Conservation (phyloP, 768 basidiomycete species). For the Boletus vermiculosoides region DNA sequence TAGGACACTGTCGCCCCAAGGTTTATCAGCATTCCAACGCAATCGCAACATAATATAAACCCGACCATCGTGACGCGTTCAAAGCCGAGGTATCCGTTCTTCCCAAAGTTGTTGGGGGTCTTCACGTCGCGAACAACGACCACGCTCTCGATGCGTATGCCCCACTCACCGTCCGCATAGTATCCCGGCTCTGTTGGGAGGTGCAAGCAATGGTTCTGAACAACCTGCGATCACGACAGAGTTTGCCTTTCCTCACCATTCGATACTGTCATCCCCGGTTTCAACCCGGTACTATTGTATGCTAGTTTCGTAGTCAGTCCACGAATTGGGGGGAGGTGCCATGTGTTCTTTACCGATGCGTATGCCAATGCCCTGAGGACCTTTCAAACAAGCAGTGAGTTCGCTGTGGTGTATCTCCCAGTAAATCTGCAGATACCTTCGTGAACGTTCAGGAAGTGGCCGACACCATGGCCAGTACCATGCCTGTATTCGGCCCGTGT, state of each 20-base stretch:
- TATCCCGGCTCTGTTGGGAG: conserved; percentile 73
- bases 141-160: conserved; percentile 91
- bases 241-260: conserved; percentile 48
- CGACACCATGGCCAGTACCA: conserved; percentile 94
- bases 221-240: neutral
- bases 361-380: conserved; percentile 55
- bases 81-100: conserved; percentile 77
- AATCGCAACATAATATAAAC: neutral
- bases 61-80: conserved; percentile 87
- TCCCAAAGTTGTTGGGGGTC: conserved; percentile 78
- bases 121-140: conserved; percentile 70
- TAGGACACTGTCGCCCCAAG: conserved; percentile 55
- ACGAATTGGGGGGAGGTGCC: neutral
- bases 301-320: conserved; percentile 35
- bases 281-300: conserved; percentile 69
- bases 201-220: neutral
- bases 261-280: conserved; percentile 86
- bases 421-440: conserved; percentile 46
- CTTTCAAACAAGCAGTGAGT: conserved; percentile 28
- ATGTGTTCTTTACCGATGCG: conserved; percentile 34
- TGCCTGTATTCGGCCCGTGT: conserved; percentile 48
- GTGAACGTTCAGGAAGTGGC: conserved; percentile 92
- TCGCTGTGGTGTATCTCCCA: neutral
- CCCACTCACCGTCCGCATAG: conserved; percentile 87
- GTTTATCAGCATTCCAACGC: neutral